Conservation (phyloP, 768 basidiomycete species). For the Lepiota venenata region DNA sequence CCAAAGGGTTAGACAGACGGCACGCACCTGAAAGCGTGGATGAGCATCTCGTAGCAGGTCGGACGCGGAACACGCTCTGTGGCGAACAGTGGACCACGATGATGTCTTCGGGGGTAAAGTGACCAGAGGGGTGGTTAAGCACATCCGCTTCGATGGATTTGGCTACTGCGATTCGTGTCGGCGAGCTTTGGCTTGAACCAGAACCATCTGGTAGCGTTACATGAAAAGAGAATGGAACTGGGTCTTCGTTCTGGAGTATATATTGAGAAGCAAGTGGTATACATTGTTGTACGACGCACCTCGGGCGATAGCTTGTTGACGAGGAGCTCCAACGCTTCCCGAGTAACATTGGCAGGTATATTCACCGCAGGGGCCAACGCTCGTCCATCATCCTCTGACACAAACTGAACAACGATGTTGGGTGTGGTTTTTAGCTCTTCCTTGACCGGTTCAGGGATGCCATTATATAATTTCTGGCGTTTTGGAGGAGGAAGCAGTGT, state of each 20-base stretch:
- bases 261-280: conserved; percentile 12
- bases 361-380: conserved; percentile 85
- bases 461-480: conserved; percentile 80
- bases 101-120: conserved; percentile 83
- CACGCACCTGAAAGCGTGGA: conserved; percentile 79
- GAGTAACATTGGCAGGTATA: conserved; percentile 80
- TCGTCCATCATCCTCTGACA: conserved; percentile 81
- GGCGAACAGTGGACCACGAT: conserved; percentile 89
- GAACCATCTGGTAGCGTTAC: conserved; percentile 64
- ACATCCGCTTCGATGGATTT: conserved; percentile 84
- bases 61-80: conserved; percentile 92
- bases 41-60: conserved; percentile 92
- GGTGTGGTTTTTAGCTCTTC: conserved; percentile 44
- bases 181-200: conserved; percentile 43
- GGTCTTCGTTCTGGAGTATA: conserved; percentile 68
- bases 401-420: conserved; percentile 87
- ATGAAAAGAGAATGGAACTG: conserved; percentile 90
- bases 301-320: conserved; percentile 82
- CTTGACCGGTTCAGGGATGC: conserved; percentile 60
- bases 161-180: conserved; percentile 79
- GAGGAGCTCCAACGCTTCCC: conserved; percentile 83
- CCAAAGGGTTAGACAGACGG: too few relatives aligned
- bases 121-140: conserved; percentile 64
- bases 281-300: conserved; percentile 37
- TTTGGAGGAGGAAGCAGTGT: conserved; percentile 86